Base-by-base conservation (phyloP, 2,329 filamentous ascomycete genomes). In the Paecilomyces variotii region DNA sequence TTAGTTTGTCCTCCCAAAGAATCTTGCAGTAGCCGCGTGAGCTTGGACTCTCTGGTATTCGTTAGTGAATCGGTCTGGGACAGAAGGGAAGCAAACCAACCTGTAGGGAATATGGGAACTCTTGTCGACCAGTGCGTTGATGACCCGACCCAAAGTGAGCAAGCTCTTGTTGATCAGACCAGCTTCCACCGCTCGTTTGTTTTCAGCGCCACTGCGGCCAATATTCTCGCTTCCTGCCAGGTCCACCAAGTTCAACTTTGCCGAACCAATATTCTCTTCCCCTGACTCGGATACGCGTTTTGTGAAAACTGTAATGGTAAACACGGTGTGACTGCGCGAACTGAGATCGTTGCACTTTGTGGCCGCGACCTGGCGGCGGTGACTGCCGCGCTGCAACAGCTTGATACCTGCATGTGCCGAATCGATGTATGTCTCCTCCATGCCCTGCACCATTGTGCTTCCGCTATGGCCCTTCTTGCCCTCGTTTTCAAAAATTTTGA, bases 271-370 rank as follows among this genome's bases (percentile, higher is more conserved):
- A 68, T 89, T 92, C 62, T 97, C 93, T 70, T 97, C 92, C 3
- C 91, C 92, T 61, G 88, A 86, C 54, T 95, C 90, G 2, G 85
- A 85, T 0, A 85, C 85, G 61, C 88, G 87, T 74, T 96, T 96
- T 68, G 91, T 87, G 70, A 92, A 91, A 0, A 92, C 90, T 0
- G 93, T 97, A 60, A 99, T 90, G 6, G 94, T 97, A 70, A 99
- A 99, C 25, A 99, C 89, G 0, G 94, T 99, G 71, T 99, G 95
- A 78, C 92, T 96, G 73, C 94, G 87, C 67, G 92, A 97, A 75
- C 92, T 97, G 57, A 97, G 84, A 68, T 99, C 94, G 72, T 99
- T 99, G 83, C 94, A 99, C 75, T 97, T 97, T n/a, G 94, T 99
- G 3, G 95, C 91, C 4, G 94, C 95, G n/a, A 99, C 94, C 74